Conservation (phyloP, 192 early-diverging fungal species). For the Martensiomyces pterosporus region DNA sequence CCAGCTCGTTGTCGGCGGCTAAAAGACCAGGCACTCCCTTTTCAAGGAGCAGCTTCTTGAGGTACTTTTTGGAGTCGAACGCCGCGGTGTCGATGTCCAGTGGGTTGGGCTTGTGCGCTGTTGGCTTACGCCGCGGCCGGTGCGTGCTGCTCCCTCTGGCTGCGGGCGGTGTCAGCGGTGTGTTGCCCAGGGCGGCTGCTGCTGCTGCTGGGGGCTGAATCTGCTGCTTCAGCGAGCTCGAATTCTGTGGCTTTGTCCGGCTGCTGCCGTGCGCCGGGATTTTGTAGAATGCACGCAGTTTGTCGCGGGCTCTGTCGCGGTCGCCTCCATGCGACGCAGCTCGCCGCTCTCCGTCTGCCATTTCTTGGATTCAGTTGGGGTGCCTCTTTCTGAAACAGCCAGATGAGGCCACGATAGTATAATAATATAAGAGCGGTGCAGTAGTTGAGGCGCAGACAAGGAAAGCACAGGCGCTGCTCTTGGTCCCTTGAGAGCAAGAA, state of each 20-base stretch:
- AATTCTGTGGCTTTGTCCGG: constrained; percentile 8
- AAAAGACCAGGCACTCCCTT: constrained; percentile 67
- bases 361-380: constrained; percentile 11
- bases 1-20: constrained; percentile 51
- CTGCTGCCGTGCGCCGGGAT: constrained; percentile 41
- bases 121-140: background rate
- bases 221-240: constrained; percentile 9
- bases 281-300: constrained; percentile 52
- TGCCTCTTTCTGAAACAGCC: no score
- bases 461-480: no score
- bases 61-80: constrained; percentile 76
- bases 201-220: constrained; percentile 3
- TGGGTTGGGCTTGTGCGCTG: constrained; percentile 52
- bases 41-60: constrained; percentile 70
- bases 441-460: no score
- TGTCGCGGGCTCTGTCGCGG: constrained; percentile 26
- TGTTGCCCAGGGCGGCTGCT: constrained; percentile 6
- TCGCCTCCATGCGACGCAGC: no score
- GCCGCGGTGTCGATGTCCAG: constrained; percentile 66
- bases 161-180: background rate
- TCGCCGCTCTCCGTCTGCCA: no score
- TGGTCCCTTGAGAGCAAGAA: no score
- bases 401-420: no score
- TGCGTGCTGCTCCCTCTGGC: no score
- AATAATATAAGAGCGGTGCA: no score